Evolutionary conservation across 2,329 filamentous ascomycete genomes (phyloP).

Genomic region (Cladosporium velox): DNA sequence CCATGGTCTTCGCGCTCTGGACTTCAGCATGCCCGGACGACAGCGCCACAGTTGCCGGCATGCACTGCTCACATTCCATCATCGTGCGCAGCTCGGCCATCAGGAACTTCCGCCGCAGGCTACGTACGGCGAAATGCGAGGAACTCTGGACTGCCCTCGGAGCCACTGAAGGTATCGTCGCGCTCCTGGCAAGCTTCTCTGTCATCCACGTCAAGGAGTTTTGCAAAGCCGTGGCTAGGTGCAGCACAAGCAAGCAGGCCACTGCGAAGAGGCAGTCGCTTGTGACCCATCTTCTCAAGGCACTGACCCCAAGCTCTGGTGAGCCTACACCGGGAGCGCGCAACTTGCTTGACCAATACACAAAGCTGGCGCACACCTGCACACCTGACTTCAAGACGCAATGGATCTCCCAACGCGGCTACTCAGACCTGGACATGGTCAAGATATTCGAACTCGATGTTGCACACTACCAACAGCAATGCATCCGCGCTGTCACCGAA

Average conservation of each 20-base stretch:
- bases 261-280: conserved; percentile 17
- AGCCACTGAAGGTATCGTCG: conserved; percentile 25
- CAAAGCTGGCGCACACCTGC: conserved; percentile 25
- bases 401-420: conserved; percentile 15
- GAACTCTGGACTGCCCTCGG: conserved; percentile 27
- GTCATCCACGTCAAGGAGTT: conserved; percentile 28
- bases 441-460: conserved; percentile 13
- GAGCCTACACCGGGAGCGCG: conserved; percentile 5
- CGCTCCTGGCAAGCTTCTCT: conserved; percentile 25
- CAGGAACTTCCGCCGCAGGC: not conserved
- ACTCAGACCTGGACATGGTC: not conserved
- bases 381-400: conserved; percentile 14
- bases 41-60: not conserved
- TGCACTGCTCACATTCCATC: not conserved
- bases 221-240: conserved; percentile 22
- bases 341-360: conserved; percentile 21
- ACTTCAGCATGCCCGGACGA: not conserved
- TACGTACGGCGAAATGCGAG: conserved; percentile 19
- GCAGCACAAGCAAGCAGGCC: conserved; percentile 14
- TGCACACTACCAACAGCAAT: conserved; percentile 12
- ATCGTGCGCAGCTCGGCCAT: conserved; percentile 8
- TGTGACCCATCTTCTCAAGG: conserved; percentile 24
- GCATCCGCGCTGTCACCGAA: not conserved
- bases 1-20: not conserved
- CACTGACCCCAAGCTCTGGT: conserved; percentile 18